phyloP scores from a whole-genome alignment of 1,139 yeast genomes.

The Debaryomyces sp. region DNA sequence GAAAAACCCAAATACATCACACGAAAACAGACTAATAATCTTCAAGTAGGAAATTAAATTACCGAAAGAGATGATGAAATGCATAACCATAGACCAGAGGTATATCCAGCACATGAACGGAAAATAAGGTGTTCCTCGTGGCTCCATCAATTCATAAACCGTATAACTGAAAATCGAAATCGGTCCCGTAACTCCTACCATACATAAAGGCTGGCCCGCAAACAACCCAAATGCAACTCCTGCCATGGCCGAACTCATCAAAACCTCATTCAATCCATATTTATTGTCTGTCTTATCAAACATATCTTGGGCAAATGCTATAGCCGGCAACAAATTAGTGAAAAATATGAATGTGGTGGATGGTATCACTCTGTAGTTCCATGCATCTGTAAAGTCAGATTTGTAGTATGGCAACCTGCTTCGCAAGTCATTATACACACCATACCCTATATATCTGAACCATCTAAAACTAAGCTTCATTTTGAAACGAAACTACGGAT shows the following conservation, averaged over 20 bases:
- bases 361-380: constrained; percentile 88
- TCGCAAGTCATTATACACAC: constrained; percentile 58
- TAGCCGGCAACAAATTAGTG: constrained; percentile 88
- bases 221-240: constrained; percentile 87
- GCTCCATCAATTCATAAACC: constrained; percentile 75
- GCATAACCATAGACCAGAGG: constrained; percentile 88
- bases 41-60: constrained; percentile 72
- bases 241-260: constrained; percentile 82
- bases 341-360: constrained; percentile 81
- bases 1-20: constrained; percentile 92
- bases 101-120: constrained; percentile 97
- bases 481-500: neutral
- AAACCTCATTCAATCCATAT: constrained; percentile 89
- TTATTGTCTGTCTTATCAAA: constrained; percentile 83
- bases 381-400: constrained; percentile 82
- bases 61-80: constrained; percentile 67
- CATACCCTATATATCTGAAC: constrained; percentile 46
- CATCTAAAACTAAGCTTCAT: neutral
- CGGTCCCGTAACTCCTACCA: constrained; percentile 98
- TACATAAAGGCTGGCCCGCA: constrained; percentile 89
- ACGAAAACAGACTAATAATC: constrained; percentile 79
- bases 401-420: constrained; percentile 65
- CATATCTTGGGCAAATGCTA: constrained; percentile 97
- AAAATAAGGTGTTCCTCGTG: constrained; percentile 70
- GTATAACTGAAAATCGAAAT: constrained; percentile 90